These are phyloP conservation scores for Alternaria viburni DNA, from an alignment of 2,329 filamentous ascomycete genomes.

Conservation along the genomic window DNA sequence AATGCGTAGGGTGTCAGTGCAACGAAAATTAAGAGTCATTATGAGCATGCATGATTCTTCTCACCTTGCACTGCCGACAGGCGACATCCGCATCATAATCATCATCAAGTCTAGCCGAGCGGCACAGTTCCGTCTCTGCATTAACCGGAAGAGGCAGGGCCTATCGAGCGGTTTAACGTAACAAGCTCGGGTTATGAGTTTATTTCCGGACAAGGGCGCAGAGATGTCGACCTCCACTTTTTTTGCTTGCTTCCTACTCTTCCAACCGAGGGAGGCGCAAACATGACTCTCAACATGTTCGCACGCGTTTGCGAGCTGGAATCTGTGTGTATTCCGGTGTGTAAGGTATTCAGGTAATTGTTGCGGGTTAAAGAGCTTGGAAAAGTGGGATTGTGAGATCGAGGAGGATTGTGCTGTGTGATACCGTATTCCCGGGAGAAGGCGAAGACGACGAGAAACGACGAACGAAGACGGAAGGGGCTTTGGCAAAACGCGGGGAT, in stretches of 20 bases:
- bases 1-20: no score
- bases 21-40: no score
- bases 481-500: neutral
- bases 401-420: neutral
- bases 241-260: neutral
- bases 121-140: neutral
- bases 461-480: neutral
- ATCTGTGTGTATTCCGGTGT: neutral
- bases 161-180: conserved; percentile 11
- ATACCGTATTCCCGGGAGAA: neutral
- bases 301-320: neutral
- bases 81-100: no score
- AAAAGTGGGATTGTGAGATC: neutral
- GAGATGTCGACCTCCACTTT: conserved; percentile 6
- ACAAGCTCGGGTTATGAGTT: conserved; percentile 19
- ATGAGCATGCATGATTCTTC: no score
- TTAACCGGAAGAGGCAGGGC: neutral
- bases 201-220: conserved; percentile 21
- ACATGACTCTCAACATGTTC: neutral
- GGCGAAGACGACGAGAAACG: neutral
- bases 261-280: neutral
- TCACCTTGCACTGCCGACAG: no score
- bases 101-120: neutral
- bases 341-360: neutral
- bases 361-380: neutral